These are phyloP conservation scores for Boletus rubropictus DNA, from an alignment of 768 basidiomycete genomes.

Conservation along the genomic window DNA sequence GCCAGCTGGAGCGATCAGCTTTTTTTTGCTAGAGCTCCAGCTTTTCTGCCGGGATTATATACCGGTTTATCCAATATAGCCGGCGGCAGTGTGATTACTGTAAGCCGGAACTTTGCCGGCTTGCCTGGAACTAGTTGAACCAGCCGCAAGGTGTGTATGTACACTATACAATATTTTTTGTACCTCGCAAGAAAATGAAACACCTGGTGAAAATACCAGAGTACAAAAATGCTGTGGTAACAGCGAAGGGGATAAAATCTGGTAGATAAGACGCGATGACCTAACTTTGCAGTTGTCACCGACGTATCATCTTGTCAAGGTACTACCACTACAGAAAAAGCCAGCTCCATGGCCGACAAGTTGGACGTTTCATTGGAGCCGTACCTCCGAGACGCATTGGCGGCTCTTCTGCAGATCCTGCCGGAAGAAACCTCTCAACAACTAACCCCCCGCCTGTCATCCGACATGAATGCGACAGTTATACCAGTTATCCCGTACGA, in stretches of 20 bases:
- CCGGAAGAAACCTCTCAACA: slow-evolving; percentile 41
- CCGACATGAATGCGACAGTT: slow-evolving; percentile 1
- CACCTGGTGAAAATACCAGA: background rate
- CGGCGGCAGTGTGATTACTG: too few relatives aligned
- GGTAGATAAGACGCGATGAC: too few relatives aligned
- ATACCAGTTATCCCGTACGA: slow-evolving; percentile 55
- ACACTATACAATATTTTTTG: background rate
- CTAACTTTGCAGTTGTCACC: background rate
- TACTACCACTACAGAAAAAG: background rate
- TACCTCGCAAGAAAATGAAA: too few relatives aligned
- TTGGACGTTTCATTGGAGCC: slow-evolving; percentile 64
- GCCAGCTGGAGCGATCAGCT: too few relatives aligned
- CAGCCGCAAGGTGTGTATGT: background rate
- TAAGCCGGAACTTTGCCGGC: too few relatives aligned
- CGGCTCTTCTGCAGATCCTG: slow-evolving; percentile 39
- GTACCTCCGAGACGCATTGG: slow-evolving; percentile 50
- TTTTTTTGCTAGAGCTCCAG: too few relatives aligned
- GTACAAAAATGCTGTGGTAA: background rate
- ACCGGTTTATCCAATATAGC: too few relatives aligned
- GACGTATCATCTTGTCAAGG: too few relatives aligned
- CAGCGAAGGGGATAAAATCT: too few relatives aligned
- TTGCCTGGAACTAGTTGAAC: background rate
- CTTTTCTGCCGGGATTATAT: too few relatives aligned
- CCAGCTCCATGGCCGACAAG: slow-evolving; percentile 8
- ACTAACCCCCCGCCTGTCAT: slow-evolving; percentile 37